Conservation (phyloP, 768 basidiomycete species). For the Suillus luteus region DNA sequence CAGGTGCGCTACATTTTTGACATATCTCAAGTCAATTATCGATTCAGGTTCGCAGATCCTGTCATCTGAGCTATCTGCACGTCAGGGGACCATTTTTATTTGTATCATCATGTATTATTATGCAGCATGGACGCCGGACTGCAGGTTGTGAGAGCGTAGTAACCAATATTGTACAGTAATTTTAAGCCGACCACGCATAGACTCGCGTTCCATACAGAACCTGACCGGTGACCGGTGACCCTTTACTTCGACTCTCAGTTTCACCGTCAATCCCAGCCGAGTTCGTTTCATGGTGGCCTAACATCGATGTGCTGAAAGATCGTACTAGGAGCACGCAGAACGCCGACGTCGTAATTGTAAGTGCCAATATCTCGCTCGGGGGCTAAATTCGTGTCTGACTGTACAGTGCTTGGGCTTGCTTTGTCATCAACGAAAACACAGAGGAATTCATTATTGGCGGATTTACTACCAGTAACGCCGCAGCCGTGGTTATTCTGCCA, state of each 20-base stretch:
- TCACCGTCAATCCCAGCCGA: background rate
- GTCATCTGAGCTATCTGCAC: background rate
- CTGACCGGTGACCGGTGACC: too few species aligned
- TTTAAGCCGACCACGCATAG: background rate
- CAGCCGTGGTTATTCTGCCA: background rate
- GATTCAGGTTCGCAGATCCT: background rate
- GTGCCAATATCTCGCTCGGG: slow-evolving; percentile 1
- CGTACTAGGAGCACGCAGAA: slow-evolving; percentile 7
- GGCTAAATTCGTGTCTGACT: slow-evolving; percentile 5
- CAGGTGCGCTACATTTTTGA: background rate
- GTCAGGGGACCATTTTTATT: background rate
- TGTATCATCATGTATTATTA: background rate
- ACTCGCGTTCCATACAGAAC: background rate
- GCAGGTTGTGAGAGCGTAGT: background rate
- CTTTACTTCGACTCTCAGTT: background rate
- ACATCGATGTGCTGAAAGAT: slow-evolving; percentile 10
- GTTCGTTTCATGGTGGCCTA: slow-evolving; percentile 11
- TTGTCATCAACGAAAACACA: background rate
- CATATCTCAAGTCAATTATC: background rate
- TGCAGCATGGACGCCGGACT: background rate
- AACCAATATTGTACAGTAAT: background rate
- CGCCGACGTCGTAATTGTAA: background rate
- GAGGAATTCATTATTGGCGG: slow-evolving; percentile 4
- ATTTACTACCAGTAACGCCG: slow-evolving; percentile 5
- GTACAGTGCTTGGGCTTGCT: slow-evolving; percentile 10